Percentiles rank a stretch among this genome's conserved stretches.
phyloP scores from a whole-genome alignment of 306 rosid species.

The Cajanus cajan region DNA sequence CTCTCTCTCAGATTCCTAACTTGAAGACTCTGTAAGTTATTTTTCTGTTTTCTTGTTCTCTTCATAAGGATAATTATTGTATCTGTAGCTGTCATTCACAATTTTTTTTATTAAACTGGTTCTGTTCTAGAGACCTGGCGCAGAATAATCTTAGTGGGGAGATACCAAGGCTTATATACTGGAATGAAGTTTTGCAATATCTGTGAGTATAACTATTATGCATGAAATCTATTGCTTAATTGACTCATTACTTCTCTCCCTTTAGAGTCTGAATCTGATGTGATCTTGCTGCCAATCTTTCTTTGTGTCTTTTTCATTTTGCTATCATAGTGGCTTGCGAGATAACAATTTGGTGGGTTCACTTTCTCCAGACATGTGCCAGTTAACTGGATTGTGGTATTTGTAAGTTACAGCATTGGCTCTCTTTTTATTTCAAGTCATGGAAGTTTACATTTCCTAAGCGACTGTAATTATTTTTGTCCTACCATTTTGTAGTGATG shows the following conservation, averaged over 20 bases:
- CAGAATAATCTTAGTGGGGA: constrained; percentile 81
- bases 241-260: background rate
- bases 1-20: constrained; percentile 85
- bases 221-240: background rate
- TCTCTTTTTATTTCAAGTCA: background rate
- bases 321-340: constrained; percentile 62
- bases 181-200: constrained; percentile 90
- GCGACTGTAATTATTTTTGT: background rate
- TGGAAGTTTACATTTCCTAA: background rate
- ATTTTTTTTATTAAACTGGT: background rate
- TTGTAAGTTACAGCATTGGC: constrained; percentile 56
- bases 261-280: background rate
- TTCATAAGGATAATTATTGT: background rate
- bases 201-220: constrained; percentile 50
- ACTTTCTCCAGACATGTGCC: constrained; percentile 82
- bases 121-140: constrained; percentile 67
- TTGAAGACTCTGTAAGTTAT: constrained; percentile 71
- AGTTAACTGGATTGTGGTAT: constrained; percentile 82
- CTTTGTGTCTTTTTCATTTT: background rate
- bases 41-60: background rate
- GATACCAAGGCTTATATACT: constrained; percentile 82
- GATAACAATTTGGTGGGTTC: constrained; percentile 75
- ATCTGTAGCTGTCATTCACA: background rate
- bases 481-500: constrained; percentile 52
- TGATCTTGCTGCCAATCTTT: background rate